Base-by-base conservation (phyloP, 2,329 filamentous ascomycete species). In the Fusarium aywerte region DNA sequence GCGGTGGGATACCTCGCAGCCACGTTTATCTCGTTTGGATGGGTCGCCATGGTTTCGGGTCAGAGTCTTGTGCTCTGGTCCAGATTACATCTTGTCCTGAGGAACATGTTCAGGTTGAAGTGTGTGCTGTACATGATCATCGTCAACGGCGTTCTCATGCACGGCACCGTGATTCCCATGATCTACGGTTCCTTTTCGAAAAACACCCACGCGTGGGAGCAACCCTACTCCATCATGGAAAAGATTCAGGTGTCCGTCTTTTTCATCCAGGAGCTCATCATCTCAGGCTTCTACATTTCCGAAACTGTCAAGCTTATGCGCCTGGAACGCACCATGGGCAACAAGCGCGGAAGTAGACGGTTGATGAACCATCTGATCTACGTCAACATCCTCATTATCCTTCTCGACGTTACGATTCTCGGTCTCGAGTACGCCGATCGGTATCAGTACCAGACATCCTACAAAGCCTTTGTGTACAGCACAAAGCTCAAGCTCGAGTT, bases 51-150 rank as follows among this genome's bases (percentile, higher is more conserved):
- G 85, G 83, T 90, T 0, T 87, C 86, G 2, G 88, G 87, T 1
- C 86, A 89, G 72, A 83, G 84, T 0, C 69, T 89, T 13, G 87
- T 90, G 2, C 78, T 90, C 2, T 90, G 87, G 78, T 89, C 87
- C 1, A 82, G 88, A 8, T 80, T 90, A 1, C 86, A 89, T 70
- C 79, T 90, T 2, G 80, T 90, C 12, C 76, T 87, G 4, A 82
- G 81, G 16, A 84, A 86, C 78, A 51, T 80, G 8, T 74, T 75
- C 3, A 74, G 83, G 4, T 77, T 89, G 1, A 80, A 79, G 6
- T 77, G 79, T 12, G 82, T 87, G 0, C 77, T 88, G 1, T 79
- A 73, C 52, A 87, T 90, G 82, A 89, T 90, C 58, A 80, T 88
- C 36, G 70, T 80, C 60, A 82, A 89, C 68, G 80, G 80, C 18